A percentile compares a stretch with the other conserved stretches of the same genome.
These are phyloP conservation scores for Rhizopus sp. DNA, from an alignment of 371 early-diverging fungal genomes.

Conservation along the genomic window DNA sequence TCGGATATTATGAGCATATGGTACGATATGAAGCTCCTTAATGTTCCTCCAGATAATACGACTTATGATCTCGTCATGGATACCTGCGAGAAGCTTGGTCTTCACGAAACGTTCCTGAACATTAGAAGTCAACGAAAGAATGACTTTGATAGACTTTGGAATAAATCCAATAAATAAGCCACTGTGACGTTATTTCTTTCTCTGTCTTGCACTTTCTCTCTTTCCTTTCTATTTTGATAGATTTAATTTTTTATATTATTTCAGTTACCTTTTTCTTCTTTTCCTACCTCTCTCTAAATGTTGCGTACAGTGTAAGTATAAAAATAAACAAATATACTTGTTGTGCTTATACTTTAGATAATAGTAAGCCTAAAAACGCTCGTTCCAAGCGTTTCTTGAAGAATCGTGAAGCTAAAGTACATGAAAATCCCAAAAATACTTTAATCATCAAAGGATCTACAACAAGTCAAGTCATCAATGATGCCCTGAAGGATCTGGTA, in stretches of 20 bases:
- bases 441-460: constrained; percentile 86
- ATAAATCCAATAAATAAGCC: constrained; percentile 16
- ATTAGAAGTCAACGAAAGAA: constrained; percentile 36
- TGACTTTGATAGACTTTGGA: constrained; percentile 31
- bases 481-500: constrained; percentile 90
- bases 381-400: constrained; percentile 84
- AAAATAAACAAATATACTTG: neutral
- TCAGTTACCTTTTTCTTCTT: neutral
- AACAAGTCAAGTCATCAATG: constrained; percentile 83
- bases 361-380: constrained; percentile 80
- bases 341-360: neutral
- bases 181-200: constrained; percentile 5
- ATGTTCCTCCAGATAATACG: constrained; percentile 29
- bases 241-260: neutral
- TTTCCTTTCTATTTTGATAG: constrained; percentile 3
- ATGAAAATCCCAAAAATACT: constrained; percentile 90
- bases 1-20: constrained; percentile 49
- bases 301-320: constrained; percentile 52
- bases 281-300: constrained; percentile 23
- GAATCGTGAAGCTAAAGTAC: constrained; percentile 87
- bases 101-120: constrained; percentile 27
- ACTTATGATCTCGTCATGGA: constrained; percentile 45
- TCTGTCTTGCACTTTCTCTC: neutral
- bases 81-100: constrained; percentile 38
- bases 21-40: constrained; percentile 40